Conservation (phyloP, 495 filamentous ascomycete genomes). For the Neurospora sp. region DNA sequence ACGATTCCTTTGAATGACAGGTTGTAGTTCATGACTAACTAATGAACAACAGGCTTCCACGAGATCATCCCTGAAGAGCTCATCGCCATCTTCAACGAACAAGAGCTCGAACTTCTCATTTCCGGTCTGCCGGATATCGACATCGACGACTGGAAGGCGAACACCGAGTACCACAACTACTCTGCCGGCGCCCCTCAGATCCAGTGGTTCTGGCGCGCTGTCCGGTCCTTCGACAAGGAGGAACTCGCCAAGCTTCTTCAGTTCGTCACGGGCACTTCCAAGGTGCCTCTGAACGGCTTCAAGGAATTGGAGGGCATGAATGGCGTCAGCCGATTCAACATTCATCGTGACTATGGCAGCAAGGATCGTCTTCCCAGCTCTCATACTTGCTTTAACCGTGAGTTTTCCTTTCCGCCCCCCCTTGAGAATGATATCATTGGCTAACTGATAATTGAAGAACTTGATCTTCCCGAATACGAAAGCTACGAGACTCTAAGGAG, state of each 20-base stretch:
- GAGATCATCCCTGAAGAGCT: slow-evolving; percentile 94
- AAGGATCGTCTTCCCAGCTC: slow-evolving; percentile 93
- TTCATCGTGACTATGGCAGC: slow-evolving; percentile 96
- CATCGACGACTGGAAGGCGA: slow-evolving; percentile 97
- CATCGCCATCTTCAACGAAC: slow-evolving; percentile 96
- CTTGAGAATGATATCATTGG: background rate
- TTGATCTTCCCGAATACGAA: slow-evolving; percentile 97
- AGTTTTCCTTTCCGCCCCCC: slow-evolving; percentile 34
- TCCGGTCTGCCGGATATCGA: slow-evolving; percentile 96
- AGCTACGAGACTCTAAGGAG: slow-evolving; percentile 84
- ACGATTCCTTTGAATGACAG: background rate
- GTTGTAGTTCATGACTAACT: slow-evolving; percentile 12
- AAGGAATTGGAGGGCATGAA: slow-evolving; percentile 99
- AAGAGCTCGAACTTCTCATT: slow-evolving; percentile 93
- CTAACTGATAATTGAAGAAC: slow-evolving; percentile 54
- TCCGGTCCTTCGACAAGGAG: slow-evolving; percentile 98
- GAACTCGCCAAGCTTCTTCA: slow-evolving; percentile 95
- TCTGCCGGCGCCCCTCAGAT: slow-evolving; percentile 89
- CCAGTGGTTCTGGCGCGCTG: slow-evolving; percentile 99
- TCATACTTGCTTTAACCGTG: slow-evolving; percentile 99
- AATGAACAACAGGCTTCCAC: slow-evolving; percentile 63
- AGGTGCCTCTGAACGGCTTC: slow-evolving; percentile 97
- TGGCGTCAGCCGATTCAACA: slow-evolving; percentile 95
- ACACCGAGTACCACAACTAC: slow-evolving; percentile 98
- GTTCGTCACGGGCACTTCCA: slow-evolving; percentile 97